Evolutionary conservation across 768 basidiomycete species (phyloP), one percentile per base, ranked within the genome.

Genomic region (Glaciozyma antarctica): DNA sequence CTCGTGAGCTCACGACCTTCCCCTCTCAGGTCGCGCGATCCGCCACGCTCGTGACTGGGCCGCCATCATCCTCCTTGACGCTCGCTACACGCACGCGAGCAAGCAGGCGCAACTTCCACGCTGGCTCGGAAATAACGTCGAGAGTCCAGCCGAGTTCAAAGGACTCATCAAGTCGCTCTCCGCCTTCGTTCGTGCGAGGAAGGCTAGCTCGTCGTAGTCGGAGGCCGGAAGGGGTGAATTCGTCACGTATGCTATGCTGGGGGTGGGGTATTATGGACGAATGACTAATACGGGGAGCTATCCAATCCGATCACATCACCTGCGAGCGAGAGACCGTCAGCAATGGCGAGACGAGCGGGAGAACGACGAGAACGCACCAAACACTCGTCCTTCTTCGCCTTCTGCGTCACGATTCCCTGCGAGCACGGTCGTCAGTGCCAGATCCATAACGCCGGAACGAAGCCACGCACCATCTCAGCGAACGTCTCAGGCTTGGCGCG

Each of bases 31-130:
- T 41, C 85, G 94, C 57, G 93, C 93, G 6, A 94, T 97, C 65
- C 85, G 94, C 51, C 93, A 97, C 75, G 82, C 83, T 34, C 82
- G 81, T 69, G 94, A 99, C 74, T 99, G 93, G 86, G 90, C 93
- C 4, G 84, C 88, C 0, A 81, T 99, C 56, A 80, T 97, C 59
- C 82, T 99, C 21, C 78, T 99, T 52, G 94, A 99, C 76, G 81
- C 78, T 63, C 85, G 94, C 43, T 99, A 95, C 74, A 78, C 82
- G 10, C 83, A 83, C 0, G 71, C 81, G 5, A 78, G 84, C 2
- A 88, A 95, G 61, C 82, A 82, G 48, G 78, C 76, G 61, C 95
- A 95, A 76, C 79, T 99, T n/a, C 92, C 94, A 0, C 82, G 81
- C 62, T 99, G 94, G 94, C 90, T 97, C 60, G 86, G 84, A 15